phyloP scores from a whole-genome alignment of 1,284 basidiomycete genomes.

The Kalmanozyma brasiliensis region DNA sequence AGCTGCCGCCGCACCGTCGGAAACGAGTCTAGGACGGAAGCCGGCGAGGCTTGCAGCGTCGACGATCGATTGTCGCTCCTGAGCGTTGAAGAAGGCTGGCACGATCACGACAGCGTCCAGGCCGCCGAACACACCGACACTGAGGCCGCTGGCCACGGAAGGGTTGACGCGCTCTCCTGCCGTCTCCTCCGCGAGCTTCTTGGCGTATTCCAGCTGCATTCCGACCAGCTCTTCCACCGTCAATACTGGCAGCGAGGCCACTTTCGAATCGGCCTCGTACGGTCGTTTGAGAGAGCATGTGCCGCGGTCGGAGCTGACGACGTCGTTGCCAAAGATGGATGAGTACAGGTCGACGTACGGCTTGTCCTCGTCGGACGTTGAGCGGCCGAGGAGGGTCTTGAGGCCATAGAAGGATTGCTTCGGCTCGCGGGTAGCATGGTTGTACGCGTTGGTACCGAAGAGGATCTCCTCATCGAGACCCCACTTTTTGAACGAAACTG shows the following conservation, averaged over 20 bases:
- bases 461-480: slow-evolving; percentile 74
- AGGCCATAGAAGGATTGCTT: slow-evolving; percentile 85
- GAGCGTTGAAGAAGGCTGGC: slow-evolving; percentile 71
- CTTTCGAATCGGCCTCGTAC: slow-evolving; percentile 37
- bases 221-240: slow-evolving; percentile 88
- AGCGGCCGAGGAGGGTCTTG: slow-evolving; percentile 82
- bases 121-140: slow-evolving; percentile 57
- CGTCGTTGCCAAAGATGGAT: slow-evolving; percentile 55
- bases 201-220: slow-evolving; percentile 92
- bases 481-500: slow-evolving; percentile 70
- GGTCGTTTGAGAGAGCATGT: slow-evolving; percentile 51
- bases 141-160: slow-evolving; percentile 50
- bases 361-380: slow-evolving; percentile 37
- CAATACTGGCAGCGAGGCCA: slow-evolving; percentile 39
- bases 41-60: slow-evolving; percentile 93
- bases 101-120: slow-evolving; percentile 66
- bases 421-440: slow-evolving; percentile 88
- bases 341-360: slow-evolving; percentile 31
- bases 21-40: slow-evolving; percentile 83
- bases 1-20: slow-evolving; percentile 79
- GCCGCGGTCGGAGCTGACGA: slow-evolving; percentile 47
- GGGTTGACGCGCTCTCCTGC: slow-evolving; percentile 70
- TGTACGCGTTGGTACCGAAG: slow-evolving; percentile 87
- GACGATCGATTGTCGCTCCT: slow-evolving; percentile 79
- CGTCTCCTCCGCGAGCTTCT: slow-evolving; percentile 82